A percentile compares a stretch with the other conserved stretches of the same genome.
phyloP scores from a whole-genome alignment of 2,329 filamentous ascomycete species.

The Diplodia seriata region DNA sequence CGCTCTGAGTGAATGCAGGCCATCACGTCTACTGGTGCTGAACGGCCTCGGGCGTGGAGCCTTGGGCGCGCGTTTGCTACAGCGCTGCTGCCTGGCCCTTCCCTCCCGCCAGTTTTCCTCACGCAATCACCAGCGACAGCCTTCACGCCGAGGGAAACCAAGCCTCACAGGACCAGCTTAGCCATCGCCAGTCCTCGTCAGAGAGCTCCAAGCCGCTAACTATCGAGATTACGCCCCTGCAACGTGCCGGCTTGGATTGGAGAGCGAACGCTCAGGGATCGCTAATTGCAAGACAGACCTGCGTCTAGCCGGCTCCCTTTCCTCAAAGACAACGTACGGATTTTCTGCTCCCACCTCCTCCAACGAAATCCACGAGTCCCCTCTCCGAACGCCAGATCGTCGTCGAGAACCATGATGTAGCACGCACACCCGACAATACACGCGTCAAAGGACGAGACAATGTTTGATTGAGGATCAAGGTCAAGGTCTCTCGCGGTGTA shows the following conservation, averaged over 20 bases:
- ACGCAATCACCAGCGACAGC: neutral
- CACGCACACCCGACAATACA: neutral
- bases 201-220: neutral
- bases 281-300: neutral
- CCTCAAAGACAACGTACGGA: neutral
- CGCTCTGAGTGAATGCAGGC: neutral
- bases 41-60: neutral
- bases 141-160: neutral
- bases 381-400: neutral
- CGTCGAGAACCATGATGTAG: neutral
- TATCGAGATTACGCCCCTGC: neutral
- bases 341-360: neutral
- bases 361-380: neutral
- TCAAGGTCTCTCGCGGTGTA: neutral
- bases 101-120: neutral
- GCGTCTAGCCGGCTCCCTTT: neutral
- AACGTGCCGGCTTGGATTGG: neutral
- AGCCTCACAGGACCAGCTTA: neutral
- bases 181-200: neutral
- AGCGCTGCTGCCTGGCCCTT: neutral
- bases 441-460: neutral
- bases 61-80: neutral
- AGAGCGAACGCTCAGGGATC: neutral
- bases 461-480: neutral
- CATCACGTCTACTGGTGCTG: neutral